A percentile compares a stretch with the other conserved stretches of the same genome.
phyloP scores from a whole-genome alignment of 331 rosid genomes.

The Arachis monticola region DNA sequence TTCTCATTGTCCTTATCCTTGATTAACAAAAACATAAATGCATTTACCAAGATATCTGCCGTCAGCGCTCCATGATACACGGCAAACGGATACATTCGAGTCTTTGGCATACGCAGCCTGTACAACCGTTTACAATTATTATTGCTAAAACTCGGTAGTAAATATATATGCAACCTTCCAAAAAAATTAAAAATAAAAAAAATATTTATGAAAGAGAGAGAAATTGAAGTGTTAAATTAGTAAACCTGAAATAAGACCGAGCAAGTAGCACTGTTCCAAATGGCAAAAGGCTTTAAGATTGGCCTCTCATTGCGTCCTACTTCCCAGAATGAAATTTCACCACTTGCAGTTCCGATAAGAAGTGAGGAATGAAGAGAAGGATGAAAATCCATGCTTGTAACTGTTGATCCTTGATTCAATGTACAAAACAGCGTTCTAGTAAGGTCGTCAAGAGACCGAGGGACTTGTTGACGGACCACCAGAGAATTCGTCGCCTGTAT shows the following conservation, averaged over 20 bases:
- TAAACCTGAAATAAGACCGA: conserved; percentile 56
- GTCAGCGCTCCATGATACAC: conserved; percentile 61
- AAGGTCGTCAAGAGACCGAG: conserved; percentile 52
- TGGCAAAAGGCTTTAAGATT: conserved; percentile 52
- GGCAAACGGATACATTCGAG: conserved; percentile 43
- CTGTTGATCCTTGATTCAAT: conserved; percentile 45
- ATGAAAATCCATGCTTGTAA: conserved; percentile 64
- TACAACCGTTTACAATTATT: conserved; percentile 34
- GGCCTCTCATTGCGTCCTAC: conserved; percentile 48
- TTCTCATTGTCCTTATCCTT: too few species aligned
- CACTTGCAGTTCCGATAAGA: conserved; percentile 57
- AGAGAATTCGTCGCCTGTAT: conserved; percentile 44
- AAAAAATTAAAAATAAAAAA: conserved; percentile 18
- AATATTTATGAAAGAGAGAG: neutral
- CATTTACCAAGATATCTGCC: conserved; percentile 52
- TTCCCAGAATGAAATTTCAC: conserved; percentile 70
- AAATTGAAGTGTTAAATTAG: too few species aligned
- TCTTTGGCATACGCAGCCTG: conserved; percentile 53
- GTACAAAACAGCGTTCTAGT: conserved; percentile 52
- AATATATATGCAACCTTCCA: too few species aligned
- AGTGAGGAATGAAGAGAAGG: conserved; percentile 58
- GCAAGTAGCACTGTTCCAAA: conserved; percentile 41
- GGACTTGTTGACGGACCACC: conserved; percentile 43
- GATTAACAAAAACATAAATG: too few species aligned
- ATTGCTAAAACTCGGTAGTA: too few species aligned